Base-by-base conservation (phyloP, 2,329 filamentous ascomycete genomes). In the Ascochyta viciae-villosae region DNA sequence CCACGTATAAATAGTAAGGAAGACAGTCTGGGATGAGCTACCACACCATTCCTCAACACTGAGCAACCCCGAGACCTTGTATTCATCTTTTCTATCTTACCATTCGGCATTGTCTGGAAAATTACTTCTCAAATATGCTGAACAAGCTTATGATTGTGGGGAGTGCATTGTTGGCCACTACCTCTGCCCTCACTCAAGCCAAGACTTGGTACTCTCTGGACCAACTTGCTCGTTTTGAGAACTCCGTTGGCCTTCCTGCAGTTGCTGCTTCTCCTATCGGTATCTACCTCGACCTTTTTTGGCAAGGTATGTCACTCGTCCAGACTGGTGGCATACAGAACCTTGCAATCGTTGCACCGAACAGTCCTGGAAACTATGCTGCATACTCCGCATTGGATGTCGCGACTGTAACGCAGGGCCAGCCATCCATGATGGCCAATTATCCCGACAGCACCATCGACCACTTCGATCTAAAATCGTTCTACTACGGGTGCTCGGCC, bases 201-300 rank as follows among this genome's bases (percentile, higher is more conserved):
- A 40, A 40, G 16, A 19, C 37, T n/a, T 40, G 10, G 16, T 23
- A 40, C 37, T 15, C 12, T 10, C 37, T 40, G 15, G 33, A 37
- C 22, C 49, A 50, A 27, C 27, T 42, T 23, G 49, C 49, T 3
- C 19, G n/a, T 19, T 53, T 53, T 35, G 50, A 53, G n/a, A 53
- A 53, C 35, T 6, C 26, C 13, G 50, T 13, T 26, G 50, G 50
- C 15, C n/a, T 53, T 19, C 50, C 50, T n/a, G 31, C 37, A 3
- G 34, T 47, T n/a, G 50, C 50, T 15, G 13, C 29, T 3, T 46
- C 50, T 7, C 50, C 50, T 16, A 53, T 53, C 26, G 29, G 35
- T 22, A 53, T 27, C 34, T 46, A 46, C 27, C 34, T 34, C 6
- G 34, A 40, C 22, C 16, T 53, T 26, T 41, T 47, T 26, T 53